Conservation (phyloP, 1,284 basidiomycete genomes). For the Pseudozyma pruni region DNA sequence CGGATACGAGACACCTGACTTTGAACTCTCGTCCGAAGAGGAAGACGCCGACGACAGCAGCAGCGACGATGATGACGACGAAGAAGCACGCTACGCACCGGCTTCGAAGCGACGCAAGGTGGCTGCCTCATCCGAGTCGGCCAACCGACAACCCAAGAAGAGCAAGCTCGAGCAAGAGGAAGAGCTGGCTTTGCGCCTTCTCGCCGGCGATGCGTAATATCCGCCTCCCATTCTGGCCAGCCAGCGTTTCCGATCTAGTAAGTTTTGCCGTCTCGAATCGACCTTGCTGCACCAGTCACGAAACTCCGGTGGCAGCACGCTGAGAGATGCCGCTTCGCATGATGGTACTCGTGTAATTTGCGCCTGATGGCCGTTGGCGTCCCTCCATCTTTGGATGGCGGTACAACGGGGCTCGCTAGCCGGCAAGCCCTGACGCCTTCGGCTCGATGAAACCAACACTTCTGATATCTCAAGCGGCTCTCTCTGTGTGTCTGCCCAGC, state of each 20-base stretch:
- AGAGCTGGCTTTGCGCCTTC: slow-evolving; percentile 50
- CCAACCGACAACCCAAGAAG: slow-evolving; percentile 19
- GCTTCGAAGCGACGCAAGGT: slow-evolving; percentile 35
- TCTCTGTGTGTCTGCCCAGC: neutral
- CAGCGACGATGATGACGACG: slow-evolving; percentile 26
- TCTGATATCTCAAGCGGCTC: slow-evolving; percentile 26
- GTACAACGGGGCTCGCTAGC: slow-evolving; percentile 59
- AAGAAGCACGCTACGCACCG: slow-evolving; percentile 15
- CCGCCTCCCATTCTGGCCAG: no score
- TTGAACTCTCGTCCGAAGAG: slow-evolving; percentile 49
- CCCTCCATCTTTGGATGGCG: slow-evolving; percentile 29
- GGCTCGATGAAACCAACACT: slow-evolving; percentile 54
- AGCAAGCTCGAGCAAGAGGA: slow-evolving; percentile 50
- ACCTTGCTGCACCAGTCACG: no score
- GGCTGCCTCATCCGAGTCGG: slow-evolving; percentile 1
- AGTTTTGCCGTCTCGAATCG: no score
- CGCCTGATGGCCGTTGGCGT: slow-evolving; percentile 52
- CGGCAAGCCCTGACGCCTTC: slow-evolving; percentile 55
- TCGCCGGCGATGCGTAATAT: slow-evolving; percentile 36
- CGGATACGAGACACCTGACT: slow-evolving; percentile 63
- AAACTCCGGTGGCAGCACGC: no score
- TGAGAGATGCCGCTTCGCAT: slow-evolving; percentile 31
- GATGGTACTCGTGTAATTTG: slow-evolving; percentile 65
- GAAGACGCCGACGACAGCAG: slow-evolving; percentile 18
- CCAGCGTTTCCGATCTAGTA: slow-evolving; percentile 7